A percentile compares a stretch with the other conserved stretches of the same genome.
These are phyloP conservation scores for Syzygium oleosum DNA, from an alignment of 345 rosid genomes.

Conservation along the genomic window DNA sequence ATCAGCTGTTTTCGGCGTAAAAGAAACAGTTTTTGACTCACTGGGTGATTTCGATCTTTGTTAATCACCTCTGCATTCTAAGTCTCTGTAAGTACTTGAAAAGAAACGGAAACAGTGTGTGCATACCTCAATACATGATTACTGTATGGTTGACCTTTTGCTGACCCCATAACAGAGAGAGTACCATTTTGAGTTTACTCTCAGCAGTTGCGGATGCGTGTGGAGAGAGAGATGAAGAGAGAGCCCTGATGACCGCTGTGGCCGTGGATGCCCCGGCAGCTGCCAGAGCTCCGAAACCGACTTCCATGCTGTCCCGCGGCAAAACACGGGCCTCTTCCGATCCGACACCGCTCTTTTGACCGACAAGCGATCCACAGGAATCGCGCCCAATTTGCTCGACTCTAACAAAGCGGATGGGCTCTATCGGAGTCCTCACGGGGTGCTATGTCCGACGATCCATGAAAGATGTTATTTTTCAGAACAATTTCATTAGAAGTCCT, in stretches of 20 bases:
- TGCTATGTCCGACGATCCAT: background rate
- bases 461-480: background rate
- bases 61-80: background rate
- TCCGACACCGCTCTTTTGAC: background rate
- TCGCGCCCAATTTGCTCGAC: background rate
- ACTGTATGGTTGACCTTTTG: background rate
- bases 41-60: background rate
- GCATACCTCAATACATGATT: background rate
- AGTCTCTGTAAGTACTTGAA: background rate
- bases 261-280: accelerated
- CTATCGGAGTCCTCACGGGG: background rate
- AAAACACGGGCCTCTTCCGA: background rate
- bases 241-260: background rate
- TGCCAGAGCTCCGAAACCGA: background rate
- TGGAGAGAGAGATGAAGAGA: background rate
- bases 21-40: background rate
- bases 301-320: accelerated
- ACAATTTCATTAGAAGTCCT: too few species aligned
- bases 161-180: background rate
- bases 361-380: background rate
- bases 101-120: background rate
- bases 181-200: background rate
- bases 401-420: background rate
- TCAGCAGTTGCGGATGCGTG: background rate
- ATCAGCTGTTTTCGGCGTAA: background rate